phyloP scores from a whole-genome alignment of 73 alveolate genomes.

The Stentor roeselii region DNA sequence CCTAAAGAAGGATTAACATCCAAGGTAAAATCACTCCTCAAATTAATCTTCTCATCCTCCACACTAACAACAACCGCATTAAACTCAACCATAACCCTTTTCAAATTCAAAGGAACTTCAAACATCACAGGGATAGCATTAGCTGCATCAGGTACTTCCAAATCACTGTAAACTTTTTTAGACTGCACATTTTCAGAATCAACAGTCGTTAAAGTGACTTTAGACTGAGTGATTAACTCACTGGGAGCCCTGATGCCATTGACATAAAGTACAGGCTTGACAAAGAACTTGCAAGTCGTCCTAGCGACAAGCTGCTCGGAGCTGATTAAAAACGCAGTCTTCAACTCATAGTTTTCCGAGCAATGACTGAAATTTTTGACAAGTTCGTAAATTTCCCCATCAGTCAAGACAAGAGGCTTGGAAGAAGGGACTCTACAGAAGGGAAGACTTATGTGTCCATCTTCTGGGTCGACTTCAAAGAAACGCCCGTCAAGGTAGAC shows the following conservation, averaged over 20 bases:
- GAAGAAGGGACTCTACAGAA: conserved; percentile 43
- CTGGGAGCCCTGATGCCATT: conserved; percentile 64
- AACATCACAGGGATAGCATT: conserved; percentile 62
- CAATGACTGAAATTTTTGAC: conserved; percentile 53
- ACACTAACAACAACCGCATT: conserved; percentile 47
- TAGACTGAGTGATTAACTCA: conserved; percentile 52
- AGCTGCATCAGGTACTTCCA: conserved; percentile 50
- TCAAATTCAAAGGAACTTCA: conserved; percentile 80
- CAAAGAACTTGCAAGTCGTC: conserved; percentile 57
- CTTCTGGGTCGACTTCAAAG: conserved; percentile 59
- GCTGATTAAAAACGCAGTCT: conserved; percentile 54
- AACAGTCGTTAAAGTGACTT: conserved; percentile 56
- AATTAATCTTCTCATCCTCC: conserved; percentile 26
- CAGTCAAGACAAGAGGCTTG: conserved; percentile 61
- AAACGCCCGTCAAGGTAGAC: conserved; percentile 61
- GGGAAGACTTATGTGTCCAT: conserved; percentile 69
- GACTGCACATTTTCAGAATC: conserved; percentile 66
- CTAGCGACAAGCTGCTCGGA: conserved; percentile 71
- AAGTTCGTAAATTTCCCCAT: conserved; percentile 77
- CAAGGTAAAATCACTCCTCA: not conserved
- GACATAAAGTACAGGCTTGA: conserved; percentile 65
- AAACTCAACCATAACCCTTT: conserved; percentile 41
- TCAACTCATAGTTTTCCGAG: conserved; percentile 62
- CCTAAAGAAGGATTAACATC: not conserved
- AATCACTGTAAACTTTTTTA: conserved; percentile 56